phyloP scores from a whole-genome alignment of 768 basidiomycete genomes.

The Cystobasidiopsis lactophilus region DNA sequence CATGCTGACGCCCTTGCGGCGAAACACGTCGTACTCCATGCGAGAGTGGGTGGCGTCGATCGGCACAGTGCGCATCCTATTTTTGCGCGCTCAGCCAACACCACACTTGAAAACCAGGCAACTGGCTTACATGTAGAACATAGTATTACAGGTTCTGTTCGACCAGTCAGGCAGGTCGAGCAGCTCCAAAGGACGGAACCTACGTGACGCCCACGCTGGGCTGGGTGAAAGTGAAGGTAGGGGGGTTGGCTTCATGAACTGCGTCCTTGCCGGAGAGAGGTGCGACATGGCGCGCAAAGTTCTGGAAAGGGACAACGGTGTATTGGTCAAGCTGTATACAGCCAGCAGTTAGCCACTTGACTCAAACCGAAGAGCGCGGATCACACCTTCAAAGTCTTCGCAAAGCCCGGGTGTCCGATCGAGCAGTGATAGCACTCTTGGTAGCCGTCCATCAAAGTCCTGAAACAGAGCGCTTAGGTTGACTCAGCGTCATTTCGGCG shows the following conservation, averaged over 20 bases:
- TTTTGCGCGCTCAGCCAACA: no score
- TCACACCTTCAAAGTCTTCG: constrained; percentile 7
- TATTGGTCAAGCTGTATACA: no score
- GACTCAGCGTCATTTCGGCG: no score
- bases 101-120: no score
- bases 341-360: no score
- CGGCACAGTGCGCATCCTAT: constrained; percentile 2
- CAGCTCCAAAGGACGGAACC: no score
- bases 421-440: constrained; percentile 8
- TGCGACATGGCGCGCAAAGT: constrained; percentile 6
- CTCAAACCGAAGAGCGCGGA: no score
- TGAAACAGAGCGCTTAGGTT: background rate
- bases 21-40: constrained; percentile 8
- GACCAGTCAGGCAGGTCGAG: no score
- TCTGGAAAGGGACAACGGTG: constrained; percentile 5
- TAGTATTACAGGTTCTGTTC: no score
- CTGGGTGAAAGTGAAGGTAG: constrained; percentile 7
- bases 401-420: constrained; percentile 9
- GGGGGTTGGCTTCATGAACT: background rate
- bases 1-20: background rate
- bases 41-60: background rate
- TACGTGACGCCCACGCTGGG: no score
- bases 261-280: background rate
- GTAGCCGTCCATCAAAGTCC: constrained; percentile 13
- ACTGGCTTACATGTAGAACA: no score